Percentiles rank a stretch among this genome's conserved stretches.
phyloP scores from a whole-genome alignment of 768 basidiomycete genomes.

The Tricholoma sp. region DNA sequence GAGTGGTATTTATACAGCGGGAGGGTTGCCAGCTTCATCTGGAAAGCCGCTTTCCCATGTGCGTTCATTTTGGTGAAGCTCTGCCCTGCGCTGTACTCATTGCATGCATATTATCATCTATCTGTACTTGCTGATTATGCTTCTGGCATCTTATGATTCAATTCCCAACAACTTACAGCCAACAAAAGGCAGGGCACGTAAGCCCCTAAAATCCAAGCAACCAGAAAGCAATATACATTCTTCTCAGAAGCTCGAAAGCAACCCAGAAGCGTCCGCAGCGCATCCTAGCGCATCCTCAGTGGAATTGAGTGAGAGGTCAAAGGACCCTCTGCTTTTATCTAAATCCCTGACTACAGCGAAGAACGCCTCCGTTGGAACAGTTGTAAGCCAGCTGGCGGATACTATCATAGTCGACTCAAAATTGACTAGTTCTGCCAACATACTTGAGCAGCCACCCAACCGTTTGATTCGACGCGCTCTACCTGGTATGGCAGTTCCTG shows the following conservation, averaged over 20 bases:
- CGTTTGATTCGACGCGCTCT: conserved; percentile 29
- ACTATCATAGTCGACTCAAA: not conserved
- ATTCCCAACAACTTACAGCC: conserved; percentile 42
- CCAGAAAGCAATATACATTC: not conserved
- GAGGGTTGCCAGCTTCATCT: conserved; percentile 39
- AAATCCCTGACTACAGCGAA: not conserved
- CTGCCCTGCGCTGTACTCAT: conserved; percentile 34
- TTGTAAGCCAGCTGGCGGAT: not conserved
- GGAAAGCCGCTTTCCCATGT: conserved; percentile 79
- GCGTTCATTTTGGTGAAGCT: conserved; percentile 72
- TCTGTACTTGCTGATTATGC: conserved; percentile 22
- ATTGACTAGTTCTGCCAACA: not conserved
- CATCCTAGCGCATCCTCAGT: not conserved
- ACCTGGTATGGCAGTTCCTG: conserved; percentile 30
- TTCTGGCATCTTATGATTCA: conserved; percentile 7
- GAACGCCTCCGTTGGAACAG: not conserved
- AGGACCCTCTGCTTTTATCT: not conserved
- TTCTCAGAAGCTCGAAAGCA: not conserved
- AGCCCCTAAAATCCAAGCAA: conserved; percentile 49
- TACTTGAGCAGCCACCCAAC: not conserved
- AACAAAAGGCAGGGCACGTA: conserved; percentile 69
- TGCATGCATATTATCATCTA: conserved; percentile 22
- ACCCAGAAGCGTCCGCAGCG: not conserved
- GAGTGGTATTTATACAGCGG: conserved; percentile 13
- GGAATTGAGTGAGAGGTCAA: not conserved